phyloP scores from a whole-genome alignment of 192 early-diverging fungal genomes.

The Coemansia sp. region DNA sequence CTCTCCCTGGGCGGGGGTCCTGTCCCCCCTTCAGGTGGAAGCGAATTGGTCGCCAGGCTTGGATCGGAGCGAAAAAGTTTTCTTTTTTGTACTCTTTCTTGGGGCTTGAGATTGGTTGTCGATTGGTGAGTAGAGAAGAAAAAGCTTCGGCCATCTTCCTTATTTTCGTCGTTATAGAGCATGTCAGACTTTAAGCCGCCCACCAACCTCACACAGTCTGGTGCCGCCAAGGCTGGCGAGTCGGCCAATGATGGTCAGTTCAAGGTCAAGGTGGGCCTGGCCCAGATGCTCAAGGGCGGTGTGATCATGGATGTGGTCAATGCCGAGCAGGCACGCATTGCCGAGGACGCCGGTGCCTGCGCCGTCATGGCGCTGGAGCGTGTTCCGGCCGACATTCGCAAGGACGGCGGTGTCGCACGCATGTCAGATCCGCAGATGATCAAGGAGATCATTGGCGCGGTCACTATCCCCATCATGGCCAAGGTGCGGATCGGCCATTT shows the following conservation, averaged over 20 bases:
- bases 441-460: slow-evolving; percentile 89
- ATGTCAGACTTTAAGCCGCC: slow-evolving; percentile 51
- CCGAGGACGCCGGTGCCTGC: slow-evolving; percentile 93
- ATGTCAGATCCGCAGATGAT: slow-evolving; percentile 99
- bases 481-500: slow-evolving; percentile 98
- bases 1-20: no score
- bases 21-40: not conserved
- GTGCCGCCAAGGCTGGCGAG: not conserved
- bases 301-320: slow-evolving; percentile 99
- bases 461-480: slow-evolving; percentile 98
- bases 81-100: not conserved
- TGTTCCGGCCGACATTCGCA: slow-evolving; percentile 98
- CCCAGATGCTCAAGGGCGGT: slow-evolving; percentile 98
- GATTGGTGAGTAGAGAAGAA: not conserved
- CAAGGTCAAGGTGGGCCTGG: slow-evolving; percentile 91
- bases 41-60: not conserved
- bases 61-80: no score
- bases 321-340: slow-evolving; percentile 95
- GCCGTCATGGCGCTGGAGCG: slow-evolving; percentile 98
- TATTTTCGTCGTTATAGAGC: not conserved
- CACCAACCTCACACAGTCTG: slow-evolving; percentile 50
- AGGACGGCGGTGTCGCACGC: slow-evolving; percentile 90
- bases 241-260: slow-evolving; percentile 48
- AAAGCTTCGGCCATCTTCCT: not conserved
- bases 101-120: not conserved